Evolutionary conservation across 129 eudicot genomes (phyloP).

Genomic region (Smallanthus sonchifolius): DNA sequence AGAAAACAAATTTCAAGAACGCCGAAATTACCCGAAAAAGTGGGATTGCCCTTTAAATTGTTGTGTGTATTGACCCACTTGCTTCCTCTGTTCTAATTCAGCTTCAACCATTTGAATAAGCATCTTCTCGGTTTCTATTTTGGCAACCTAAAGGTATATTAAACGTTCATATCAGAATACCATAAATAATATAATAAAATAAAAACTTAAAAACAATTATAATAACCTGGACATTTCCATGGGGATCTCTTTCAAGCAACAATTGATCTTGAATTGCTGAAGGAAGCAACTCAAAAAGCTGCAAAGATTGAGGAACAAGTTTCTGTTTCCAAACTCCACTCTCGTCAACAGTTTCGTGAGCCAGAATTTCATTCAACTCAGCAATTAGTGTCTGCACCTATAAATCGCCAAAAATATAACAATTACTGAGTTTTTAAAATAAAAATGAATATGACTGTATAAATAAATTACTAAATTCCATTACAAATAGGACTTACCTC

Average conservation of each 20-base stretch:
- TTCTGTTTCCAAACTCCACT: conserved; percentile 87
- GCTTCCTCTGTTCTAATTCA: conserved; percentile 81
- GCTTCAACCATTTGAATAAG: conserved; percentile 99
- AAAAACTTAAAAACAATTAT: not conserved
- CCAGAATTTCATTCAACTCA: conserved; percentile 90
- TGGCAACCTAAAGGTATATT: conserved; percentile 67
- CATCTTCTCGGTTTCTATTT: conserved; percentile 99
- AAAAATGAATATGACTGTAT: not conserved
- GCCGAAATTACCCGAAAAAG: conserved; percentile 80
- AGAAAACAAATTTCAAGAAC: not conserved
- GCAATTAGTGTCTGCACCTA: conserved; percentile 97
- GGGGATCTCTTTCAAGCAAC: conserved; percentile 99
- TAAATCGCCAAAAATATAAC: conserved; percentile 4
- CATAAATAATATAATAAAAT: not conserved
- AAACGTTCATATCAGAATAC: not conserved
- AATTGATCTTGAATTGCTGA: conserved; percentile 94
- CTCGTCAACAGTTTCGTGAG: conserved; percentile 82
- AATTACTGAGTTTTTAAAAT: not conserved
- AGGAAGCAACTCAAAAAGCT: conserved; percentile 88
- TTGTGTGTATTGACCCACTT: conserved; percentile 47
- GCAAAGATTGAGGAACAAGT: conserved; percentile 57
- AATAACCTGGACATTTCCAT: conserved; percentile 94
- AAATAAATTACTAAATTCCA: not conserved
- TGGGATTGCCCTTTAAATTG: conserved; percentile 90
- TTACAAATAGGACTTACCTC: conserved; percentile 48